Base-by-base conservation (phyloP, 1,284 basidiomycete species). In the Pascua guehoae region DNA sequence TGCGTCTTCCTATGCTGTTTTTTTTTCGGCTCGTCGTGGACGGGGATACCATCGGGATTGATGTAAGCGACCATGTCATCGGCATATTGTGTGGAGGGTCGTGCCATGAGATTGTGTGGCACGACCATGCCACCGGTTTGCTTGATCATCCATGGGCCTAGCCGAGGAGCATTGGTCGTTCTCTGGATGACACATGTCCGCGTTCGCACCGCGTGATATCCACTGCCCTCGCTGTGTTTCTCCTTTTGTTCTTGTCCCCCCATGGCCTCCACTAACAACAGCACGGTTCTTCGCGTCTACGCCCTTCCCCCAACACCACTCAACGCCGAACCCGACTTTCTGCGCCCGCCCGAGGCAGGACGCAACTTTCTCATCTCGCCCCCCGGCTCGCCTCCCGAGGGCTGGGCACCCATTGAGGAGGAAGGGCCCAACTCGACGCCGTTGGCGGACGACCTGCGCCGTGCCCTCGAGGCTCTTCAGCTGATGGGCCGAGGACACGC, bases 351-450 rank as follows among this genome's bases (percentile, higher is more conserved):
- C 0, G 79, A 82, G 0, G 71, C 86, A 41, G 88, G 91, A 67
- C 91, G 91, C 79, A 98, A 98, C 79, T 98, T 98, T 78, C 83
- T 98, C 52, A 95, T 98, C 66, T 97, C 93, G 0, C 95, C 95
- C 0, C 96, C 96, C 1, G 96, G 95, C n/a, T 94, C 91, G 0
- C 95, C 96, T 0, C 95, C 95, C 0, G 87, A 96, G 2, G 95
- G 95, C 1, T 99, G 95, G 95, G 92, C 96, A 71, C 91, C 85
- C 37, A 85, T 93, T 59, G 79, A 81, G 45, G 96, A 99, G 78
- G 93, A 95, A 17, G 91, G 91, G 8, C 95, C 96, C 0, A 98
- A 99, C 72, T 74, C 81, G 8, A 79, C 85, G 5, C 88, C 94
- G 5, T 83, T 98, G 39, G 95, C 95, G 0, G 86, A 90, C 24